Conservation (phyloP, 1,284 basidiomycete species). For the Chiua sp. region DNA sequence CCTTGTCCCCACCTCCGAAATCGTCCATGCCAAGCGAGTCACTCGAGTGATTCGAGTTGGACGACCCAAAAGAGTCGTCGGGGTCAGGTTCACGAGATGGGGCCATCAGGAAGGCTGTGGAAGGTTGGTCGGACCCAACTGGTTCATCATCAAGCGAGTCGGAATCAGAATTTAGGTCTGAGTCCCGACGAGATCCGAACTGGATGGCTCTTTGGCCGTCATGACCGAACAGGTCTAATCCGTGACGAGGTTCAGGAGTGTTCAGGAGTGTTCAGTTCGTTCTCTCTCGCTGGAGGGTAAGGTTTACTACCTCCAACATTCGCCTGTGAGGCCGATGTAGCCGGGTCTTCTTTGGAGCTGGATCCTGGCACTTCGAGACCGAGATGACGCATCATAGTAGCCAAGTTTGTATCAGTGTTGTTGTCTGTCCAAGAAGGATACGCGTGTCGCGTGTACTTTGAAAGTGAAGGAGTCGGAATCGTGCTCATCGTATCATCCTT, state of each 20-base stretch:
- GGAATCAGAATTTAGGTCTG: slow-evolving; percentile 42
- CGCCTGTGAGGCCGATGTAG: slow-evolving; percentile 11
- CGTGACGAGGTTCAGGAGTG: slow-evolving; percentile 32
- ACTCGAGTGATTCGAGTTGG: slow-evolving; percentile 43
- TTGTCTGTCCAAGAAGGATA: slow-evolving; percentile 47
- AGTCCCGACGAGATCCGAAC: slow-evolving; percentile 2
- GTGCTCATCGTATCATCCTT: slow-evolving; percentile 68
- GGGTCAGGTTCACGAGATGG: slow-evolving; percentile 35
- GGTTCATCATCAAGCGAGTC: slow-evolving; percentile 54
- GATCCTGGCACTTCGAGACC: slow-evolving; percentile 41
- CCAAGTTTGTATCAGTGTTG: slow-evolving; percentile 46
- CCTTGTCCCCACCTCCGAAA: slow-evolving; percentile 38
- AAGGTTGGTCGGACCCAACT: slow-evolving; percentile 56
- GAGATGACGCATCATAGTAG: slow-evolving; percentile 59
- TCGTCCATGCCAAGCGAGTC: slow-evolving; percentile 55
- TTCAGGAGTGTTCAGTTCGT: slow-evolving; percentile 28
- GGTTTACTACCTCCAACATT: slow-evolving; percentile 3
- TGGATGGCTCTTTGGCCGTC: slow-evolving; percentile 24
- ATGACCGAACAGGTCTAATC: slow-evolving; percentile 31
- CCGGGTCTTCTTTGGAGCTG: slow-evolving; percentile 16
- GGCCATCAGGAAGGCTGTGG: slow-evolving; percentile 64
- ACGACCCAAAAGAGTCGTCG: slow-evolving; percentile 62
- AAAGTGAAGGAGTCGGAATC: slow-evolving; percentile 68
- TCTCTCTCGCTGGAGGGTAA: slow-evolving; percentile 3
- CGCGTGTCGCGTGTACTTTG: slow-evolving; percentile 54